These are phyloP conservation scores for Plasmodium knowlesi DNA, from an alignment of 169 alveolate species.

Conservation along the genomic window DNA sequence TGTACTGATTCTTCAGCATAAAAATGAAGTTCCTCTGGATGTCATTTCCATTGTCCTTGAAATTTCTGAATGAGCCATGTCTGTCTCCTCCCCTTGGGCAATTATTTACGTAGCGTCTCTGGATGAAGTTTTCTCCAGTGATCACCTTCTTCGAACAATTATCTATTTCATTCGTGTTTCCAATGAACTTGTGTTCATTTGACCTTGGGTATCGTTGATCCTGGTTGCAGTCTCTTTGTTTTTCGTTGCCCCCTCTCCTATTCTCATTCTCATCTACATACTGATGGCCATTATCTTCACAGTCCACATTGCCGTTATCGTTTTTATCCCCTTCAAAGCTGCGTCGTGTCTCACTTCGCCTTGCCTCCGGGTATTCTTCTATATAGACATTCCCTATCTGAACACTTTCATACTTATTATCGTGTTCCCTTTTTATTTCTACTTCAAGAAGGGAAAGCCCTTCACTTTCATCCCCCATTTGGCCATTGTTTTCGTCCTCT, in stretches of 20 bases:
- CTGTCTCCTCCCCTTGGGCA: not conserved
- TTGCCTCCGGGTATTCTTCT: not conserved
- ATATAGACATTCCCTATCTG: not conserved
- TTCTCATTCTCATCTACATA: not conserved
- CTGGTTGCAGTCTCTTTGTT: not conserved
- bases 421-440: not conserved
- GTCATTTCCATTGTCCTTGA: not conserved
- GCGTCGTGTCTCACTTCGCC: not conserved
- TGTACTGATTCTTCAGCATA: not conserved
- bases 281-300: not conserved
- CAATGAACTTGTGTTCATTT: not conserved
- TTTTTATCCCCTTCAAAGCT: not conserved
- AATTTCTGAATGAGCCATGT: not conserved
- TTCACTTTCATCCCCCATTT: not conserved
- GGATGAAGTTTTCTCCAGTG: not conserved
- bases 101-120: not conserved
- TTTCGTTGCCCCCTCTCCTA: not conserved
- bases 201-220: not conserved
- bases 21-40: not conserved
- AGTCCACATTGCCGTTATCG: not conserved
- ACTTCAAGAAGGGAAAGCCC: not conserved
- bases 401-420: not conserved
- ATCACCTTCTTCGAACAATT: not conserved
- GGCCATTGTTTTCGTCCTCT: not conserved
- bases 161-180: conserved; percentile 19